Evolutionary conservation across 2,329 filamentous ascomycete species (phyloP).

Genomic region (Botrytis fragariae): DNA sequence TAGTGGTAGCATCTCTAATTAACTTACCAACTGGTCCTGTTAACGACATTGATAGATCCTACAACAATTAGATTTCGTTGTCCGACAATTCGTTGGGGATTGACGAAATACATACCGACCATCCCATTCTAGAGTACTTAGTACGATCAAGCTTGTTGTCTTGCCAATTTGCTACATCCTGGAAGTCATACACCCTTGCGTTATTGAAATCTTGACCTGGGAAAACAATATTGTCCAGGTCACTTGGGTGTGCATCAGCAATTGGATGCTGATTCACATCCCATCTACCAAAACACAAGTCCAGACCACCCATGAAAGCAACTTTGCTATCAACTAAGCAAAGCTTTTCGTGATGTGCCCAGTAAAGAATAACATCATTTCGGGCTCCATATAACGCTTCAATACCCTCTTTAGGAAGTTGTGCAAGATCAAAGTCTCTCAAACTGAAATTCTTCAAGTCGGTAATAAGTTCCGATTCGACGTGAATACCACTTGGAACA

Average conservation of each 20-base stretch:
- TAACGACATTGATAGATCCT: conserved; percentile 74
- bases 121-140: conserved; percentile 82
- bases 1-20: not conserved
- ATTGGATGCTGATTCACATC: conserved; percentile 86
- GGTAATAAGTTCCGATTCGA: conserved; percentile 66
- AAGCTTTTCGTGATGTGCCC: conserved; percentile 93
- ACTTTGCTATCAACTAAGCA: conserved; percentile 74
- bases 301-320: conserved; percentile 89
- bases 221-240: conserved; percentile 74
- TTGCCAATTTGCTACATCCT: conserved; percentile 71
- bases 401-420: conserved; percentile 68
- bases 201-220: conserved; percentile 95
- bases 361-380: conserved; percentile 80
- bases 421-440: conserved; percentile 55
- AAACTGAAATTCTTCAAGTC: conserved; percentile 52
- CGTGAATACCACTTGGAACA: conserved; percentile 66
- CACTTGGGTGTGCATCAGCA: conserved; percentile 68
- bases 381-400: conserved; percentile 79
- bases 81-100: not conserved
- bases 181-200: conserved; percentile 77
- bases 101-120: conserved; percentile 52
- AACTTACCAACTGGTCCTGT: conserved; percentile 50
- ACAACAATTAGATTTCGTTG: not conserved
- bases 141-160: conserved; percentile 84
- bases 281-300: conserved; percentile 85